These are phyloP conservation scores for Penicillium argentinense DNA, from an alignment of 495 filamentous ascomycete genomes.

Conservation along the genomic window DNA sequence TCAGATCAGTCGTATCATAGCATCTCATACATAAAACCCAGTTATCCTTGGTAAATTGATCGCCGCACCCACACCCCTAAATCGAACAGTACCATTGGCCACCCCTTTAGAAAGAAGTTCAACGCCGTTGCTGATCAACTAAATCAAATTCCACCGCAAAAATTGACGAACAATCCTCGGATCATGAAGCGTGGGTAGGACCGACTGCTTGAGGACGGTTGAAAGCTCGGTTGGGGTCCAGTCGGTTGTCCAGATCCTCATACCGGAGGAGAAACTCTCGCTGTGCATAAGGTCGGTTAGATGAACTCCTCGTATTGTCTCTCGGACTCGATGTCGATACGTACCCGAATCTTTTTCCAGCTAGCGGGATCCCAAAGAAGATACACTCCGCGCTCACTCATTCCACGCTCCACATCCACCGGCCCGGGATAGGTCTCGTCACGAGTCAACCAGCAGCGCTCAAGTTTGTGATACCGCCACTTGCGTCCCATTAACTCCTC, in stretches of 20 bases:
- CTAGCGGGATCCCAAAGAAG: constrained; percentile 81
- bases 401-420: constrained; percentile 55
- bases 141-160: constrained; percentile 10
- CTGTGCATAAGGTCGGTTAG: constrained; percentile 38
- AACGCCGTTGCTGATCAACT: constrained; percentile 39
- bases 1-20: constrained; percentile 29
- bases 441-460: constrained; percentile 88
- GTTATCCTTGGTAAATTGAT: constrained; percentile 29
- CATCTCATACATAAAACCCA: constrained; percentile 24
- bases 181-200: constrained; percentile 45
- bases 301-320: background rate
- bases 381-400: constrained; percentile 83
- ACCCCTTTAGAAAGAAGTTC: constrained; percentile 30
- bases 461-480: constrained; percentile 90
- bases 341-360: constrained; percentile 83
- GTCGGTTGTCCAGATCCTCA: constrained; percentile 66
- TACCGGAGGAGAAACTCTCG: constrained; percentile 79
- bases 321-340: background rate
- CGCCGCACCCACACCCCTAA: constrained; percentile 25
- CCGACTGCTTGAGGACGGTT: constrained; percentile 29
- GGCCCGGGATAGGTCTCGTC: constrained; percentile 72
- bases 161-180: constrained; percentile 2
- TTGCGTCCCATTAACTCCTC: constrained; percentile 79
- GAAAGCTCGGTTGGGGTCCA: constrained; percentile 41
- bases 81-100: constrained; percentile 27